Evolutionary conservation across 176 grass and related monocot species (phyloP).

Genomic region (Guadua angustifolia): DNA sequence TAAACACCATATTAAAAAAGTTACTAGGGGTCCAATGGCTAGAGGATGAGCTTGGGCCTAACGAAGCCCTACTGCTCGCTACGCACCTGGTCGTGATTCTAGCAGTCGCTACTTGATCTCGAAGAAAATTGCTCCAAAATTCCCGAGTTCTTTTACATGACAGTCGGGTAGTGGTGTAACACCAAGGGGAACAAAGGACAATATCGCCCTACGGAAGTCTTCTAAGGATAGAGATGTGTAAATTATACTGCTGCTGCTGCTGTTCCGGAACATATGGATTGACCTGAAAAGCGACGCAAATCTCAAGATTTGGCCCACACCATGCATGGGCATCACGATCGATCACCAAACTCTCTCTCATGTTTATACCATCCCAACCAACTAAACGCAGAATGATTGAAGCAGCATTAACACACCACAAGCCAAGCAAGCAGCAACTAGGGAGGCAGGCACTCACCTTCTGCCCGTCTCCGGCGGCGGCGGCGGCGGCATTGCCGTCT

Average conservation of each 20-base stretch:
- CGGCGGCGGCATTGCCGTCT: background rate
- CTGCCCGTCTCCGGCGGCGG: constrained; percentile 6
- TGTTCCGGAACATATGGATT: background rate
- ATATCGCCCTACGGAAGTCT: background rate
- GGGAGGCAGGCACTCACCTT: constrained; percentile 32
- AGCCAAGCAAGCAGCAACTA: background rate
- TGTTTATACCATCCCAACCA: constrained; percentile 42
- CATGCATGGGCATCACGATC: constrained; percentile 16
- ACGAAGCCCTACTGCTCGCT: too few species aligned
- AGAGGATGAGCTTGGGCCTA: too few species aligned
- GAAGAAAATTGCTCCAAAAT: background rate
- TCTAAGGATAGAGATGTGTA: background rate
- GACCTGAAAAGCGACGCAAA: background rate
- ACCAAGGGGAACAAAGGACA: too few species aligned
- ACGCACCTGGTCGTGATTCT: too few species aligned
- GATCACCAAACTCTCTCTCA: constrained; percentile 29
- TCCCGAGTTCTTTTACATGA: background rate
- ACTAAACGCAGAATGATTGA: constrained; percentile 42
- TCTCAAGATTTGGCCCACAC: background rate
- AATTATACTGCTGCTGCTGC: background rate
- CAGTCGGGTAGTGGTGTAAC: background rate
- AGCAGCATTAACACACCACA: constrained; percentile 28
- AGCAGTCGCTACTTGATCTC: background rate
- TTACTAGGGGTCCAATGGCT: too few species aligned
- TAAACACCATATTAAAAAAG: too few species aligned